Percentiles rank a stretch among this genome's conserved stretches.
These are phyloP conservation scores for Amylostereum areolatum DNA, from an alignment of 1,284 basidiomycete genomes.

Conservation along the genomic window DNA sequence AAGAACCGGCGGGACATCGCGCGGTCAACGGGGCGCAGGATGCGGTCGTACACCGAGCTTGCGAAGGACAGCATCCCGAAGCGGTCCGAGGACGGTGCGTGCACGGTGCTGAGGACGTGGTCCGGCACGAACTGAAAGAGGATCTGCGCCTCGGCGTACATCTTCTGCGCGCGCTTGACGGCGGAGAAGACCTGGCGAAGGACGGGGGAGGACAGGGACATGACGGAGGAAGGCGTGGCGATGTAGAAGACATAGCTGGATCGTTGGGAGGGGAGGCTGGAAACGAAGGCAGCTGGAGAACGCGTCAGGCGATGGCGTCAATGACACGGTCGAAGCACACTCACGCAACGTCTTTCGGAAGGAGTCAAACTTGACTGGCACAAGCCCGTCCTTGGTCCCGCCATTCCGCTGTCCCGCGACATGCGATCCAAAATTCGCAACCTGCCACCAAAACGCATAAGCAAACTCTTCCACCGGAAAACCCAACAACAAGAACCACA, in stretches of 20 bases:
- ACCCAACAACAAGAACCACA: conserved; percentile 16
- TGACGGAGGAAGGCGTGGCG: conserved; percentile 48
- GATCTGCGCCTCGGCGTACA: conserved; percentile 36
- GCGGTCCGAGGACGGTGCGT: conserved; percentile 30
- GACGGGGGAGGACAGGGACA: conserved; percentile 51
- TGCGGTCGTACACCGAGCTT: conserved; percentile 64
- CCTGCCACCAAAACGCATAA: too few species aligned
- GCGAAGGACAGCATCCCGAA: conserved; percentile 44
- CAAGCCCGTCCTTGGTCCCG: conserved; percentile 47
- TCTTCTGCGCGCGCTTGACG: conserved; percentile 47
- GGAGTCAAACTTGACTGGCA: conserved; percentile 56
- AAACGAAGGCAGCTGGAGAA: conserved; percentile 42
- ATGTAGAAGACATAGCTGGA: conserved; percentile 61
- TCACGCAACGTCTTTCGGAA: conserved; percentile 60
- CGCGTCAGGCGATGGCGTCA: too few species aligned
- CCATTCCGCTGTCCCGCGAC: conserved; percentile 39
- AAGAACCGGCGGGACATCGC: conserved; percentile 48
- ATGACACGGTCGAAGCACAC: too few species aligned
- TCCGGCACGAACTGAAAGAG: conserved; percentile 71
- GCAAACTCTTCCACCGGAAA: too few species aligned
- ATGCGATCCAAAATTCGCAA: conserved; percentile 55
- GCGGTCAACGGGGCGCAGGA: conserved; percentile 54
- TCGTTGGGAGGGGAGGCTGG: conserved; percentile 32
- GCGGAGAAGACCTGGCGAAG: conserved; percentile 62
- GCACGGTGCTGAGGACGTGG: conserved; percentile 37